Percentiles rank a stretch among this genome's conserved stretches.
phyloP scores from a whole-genome alignment of 495 filamentous ascomycete species.

The Melanomma pulvis-pyrius region DNA sequence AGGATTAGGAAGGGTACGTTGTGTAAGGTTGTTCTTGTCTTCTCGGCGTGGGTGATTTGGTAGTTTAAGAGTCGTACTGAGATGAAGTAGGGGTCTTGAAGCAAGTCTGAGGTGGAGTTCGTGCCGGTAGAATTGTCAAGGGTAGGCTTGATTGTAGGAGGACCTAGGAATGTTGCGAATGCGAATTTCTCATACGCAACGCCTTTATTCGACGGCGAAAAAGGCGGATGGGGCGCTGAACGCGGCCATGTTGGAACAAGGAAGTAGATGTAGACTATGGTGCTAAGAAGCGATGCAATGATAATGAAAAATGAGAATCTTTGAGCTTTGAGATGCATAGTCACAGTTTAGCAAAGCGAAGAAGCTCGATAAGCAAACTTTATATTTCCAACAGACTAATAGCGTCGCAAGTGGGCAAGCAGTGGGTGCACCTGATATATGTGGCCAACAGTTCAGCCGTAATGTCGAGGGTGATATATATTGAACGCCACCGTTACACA shows the following conservation, averaged over 20 bases:
- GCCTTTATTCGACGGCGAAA: background rate
- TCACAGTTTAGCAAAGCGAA: background rate
- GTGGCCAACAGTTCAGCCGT: background rate
- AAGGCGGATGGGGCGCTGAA: background rate
- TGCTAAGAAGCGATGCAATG: conserved; percentile 3
- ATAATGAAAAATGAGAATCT: conserved; percentile 6
- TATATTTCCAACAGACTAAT: background rate
- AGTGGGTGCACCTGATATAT: background rate
- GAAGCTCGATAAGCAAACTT: background rate
- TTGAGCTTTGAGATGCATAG: conserved; percentile 4
- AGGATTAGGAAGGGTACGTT: conserved; percentile 19
- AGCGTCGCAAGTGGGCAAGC: background rate
- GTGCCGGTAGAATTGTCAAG: background rate
- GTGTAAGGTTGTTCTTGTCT: conserved; percentile 2
- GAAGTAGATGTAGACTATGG: background rate
- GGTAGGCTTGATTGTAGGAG: background rate
- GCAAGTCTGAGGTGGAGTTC: background rate
- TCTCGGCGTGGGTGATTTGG: conserved; percentile 12
- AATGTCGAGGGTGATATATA: background rate
- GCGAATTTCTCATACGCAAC: background rate
- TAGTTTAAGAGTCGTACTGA: conserved; percentile 15
- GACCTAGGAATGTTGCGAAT: conserved; percentile 19
- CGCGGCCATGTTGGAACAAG: background rate
- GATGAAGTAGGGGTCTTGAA: conserved; percentile 19
- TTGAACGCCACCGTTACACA: background rate